phyloP scores from a whole-genome alignment of 2,329 filamentous ascomycete species.

The Cordyceps cicadae region DNA sequence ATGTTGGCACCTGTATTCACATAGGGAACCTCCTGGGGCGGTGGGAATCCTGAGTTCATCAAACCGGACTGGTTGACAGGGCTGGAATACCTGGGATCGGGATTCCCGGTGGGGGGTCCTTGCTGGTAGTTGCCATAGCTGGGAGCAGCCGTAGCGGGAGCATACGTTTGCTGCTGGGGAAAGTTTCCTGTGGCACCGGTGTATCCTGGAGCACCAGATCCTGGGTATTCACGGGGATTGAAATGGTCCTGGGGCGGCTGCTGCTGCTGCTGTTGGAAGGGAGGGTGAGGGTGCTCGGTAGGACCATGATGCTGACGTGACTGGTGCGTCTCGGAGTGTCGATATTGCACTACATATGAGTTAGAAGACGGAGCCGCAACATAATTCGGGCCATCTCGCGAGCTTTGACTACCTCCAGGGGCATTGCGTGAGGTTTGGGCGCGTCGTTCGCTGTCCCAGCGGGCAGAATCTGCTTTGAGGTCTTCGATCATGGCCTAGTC shows the following conservation, averaged over 20 bases:
- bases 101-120: slow-evolving; percentile 22
- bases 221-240: slow-evolving; percentile 39
- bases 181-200: slow-evolving; percentile 35
- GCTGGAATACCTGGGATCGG: slow-evolving; percentile 26
- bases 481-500: slow-evolving; percentile 54
- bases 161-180: slow-evolving; percentile 19
- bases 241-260: slow-evolving; percentile 26
- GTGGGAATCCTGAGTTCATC: slow-evolving; percentile 25
- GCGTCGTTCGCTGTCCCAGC: slow-evolving; percentile 53
- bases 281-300: slow-evolving; percentile 30
- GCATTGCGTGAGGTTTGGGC: slow-evolving; percentile 45
- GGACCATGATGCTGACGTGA: slow-evolving; percentile 42
- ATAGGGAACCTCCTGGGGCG: slow-evolving; percentile 25
- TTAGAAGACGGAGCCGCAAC: slow-evolving; percentile 48
- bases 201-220: slow-evolving; percentile 41
- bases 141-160: slow-evolving; percentile 22
- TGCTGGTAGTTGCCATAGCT: slow-evolving; percentile 20
- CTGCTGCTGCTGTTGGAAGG: slow-evolving; percentile 16
- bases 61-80: slow-evolving; percentile 20
- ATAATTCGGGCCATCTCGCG: slow-evolving; percentile 39
- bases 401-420: slow-evolving; percentile 50
- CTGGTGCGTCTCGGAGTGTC: slow-evolving; percentile 44
- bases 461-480: slow-evolving; percentile 52
- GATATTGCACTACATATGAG: slow-evolving; percentile 50
- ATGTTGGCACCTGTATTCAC: slow-evolving; percentile 30